Evolutionary conservation across 148 eudicot species (phyloP).

Genomic region (Vaccinium darrowii): DNA sequence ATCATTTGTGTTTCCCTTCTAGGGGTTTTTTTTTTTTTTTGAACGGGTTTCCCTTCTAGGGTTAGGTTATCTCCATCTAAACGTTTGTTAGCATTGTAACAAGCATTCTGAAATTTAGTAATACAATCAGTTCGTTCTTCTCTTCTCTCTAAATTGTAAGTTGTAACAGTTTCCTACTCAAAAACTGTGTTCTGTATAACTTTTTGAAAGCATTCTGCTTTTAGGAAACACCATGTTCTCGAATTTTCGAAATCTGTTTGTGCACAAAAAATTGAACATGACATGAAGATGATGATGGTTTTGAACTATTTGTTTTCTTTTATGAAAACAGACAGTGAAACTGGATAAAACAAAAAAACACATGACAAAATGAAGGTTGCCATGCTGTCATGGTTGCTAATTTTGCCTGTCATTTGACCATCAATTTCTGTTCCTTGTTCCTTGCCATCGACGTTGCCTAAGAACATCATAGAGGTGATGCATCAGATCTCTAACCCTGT

Average conservation of each 20-base stretch:
- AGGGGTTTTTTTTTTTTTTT: too few relatives aligned
- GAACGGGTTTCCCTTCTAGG: too few relatives aligned
- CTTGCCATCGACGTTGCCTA: not conserved
- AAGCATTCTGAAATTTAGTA: too few relatives aligned
- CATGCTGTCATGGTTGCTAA: not conserved
- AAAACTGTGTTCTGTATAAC: not conserved
- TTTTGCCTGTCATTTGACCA: not conserved
- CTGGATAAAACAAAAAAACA: not conserved
- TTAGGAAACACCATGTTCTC: not conserved
- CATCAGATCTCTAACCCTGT: not conserved
- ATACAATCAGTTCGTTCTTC: too few relatives aligned
- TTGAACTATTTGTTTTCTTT: not conserved
- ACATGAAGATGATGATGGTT: not conserved
- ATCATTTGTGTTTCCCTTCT: too few relatives aligned
- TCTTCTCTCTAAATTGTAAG: not conserved
- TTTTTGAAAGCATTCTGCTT: not conserved
- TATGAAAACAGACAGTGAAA: not conserved
- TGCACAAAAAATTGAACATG: not conserved
- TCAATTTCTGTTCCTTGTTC: conserved; percentile 8
- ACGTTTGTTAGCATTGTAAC: too few relatives aligned
- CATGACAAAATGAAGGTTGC: not conserved
- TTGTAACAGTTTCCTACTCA: not conserved
- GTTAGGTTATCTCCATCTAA: too few relatives aligned
- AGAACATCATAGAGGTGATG: not conserved
- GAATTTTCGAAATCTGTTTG: not conserved